Base-by-base conservation (phyloP, 768 basidiomycete genomes). In the Pisolithus tinctorius region DNA sequence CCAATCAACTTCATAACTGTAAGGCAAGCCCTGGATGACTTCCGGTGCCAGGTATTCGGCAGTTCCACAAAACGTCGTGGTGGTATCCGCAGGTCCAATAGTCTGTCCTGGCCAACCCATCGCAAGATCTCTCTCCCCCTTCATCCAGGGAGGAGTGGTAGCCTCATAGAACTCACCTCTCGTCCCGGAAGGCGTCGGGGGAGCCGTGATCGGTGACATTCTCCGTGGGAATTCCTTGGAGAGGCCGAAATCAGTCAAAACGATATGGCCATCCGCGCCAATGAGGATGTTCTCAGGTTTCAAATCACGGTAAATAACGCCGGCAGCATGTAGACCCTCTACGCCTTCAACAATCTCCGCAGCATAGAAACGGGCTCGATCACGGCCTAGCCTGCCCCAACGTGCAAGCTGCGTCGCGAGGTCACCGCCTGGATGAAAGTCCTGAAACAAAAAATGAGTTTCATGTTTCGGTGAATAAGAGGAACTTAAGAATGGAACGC, bases 251-350 rank as follows among this genome's bases (percentile, higher is more conserved):
- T 98, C 96, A 25, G 94, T 97, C 34, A 99, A 77, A 39, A 98
- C 92, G 56, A 97, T 93, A 66, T 99, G 96, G 0, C 96, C 96
- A 59, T 93, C 88, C 2, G 81, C 81, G 46, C 89, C 90, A 58
- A 99, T 94, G 50, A 99, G 83, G 59, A 98, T 90, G 69, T 93
- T 93, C 71, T 97, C 94, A 1, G 94, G 94, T 64, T 97, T 97
- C 56, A 97, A 83, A 66, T 97, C 94, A 45, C 96, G 88, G 69
- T 97, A 95, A 70, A 99, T 93, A 63, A 99, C 93, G 37, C 95
- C 95, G 4, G 88, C 85, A 13, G 84, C 82, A 62, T 98, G 95
- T 38, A 99, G 76, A 37, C 93, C 93, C 70, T 96, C 93, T 31
- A 95, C 84, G 45, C 95, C 96, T 62, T 97, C 93, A 9, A 93